A percentile compares a stretch with the other conserved stretches of the same genome.
phyloP scores from a whole-genome alignment of 129 eudicot species.

The Tagetes patula region DNA sequence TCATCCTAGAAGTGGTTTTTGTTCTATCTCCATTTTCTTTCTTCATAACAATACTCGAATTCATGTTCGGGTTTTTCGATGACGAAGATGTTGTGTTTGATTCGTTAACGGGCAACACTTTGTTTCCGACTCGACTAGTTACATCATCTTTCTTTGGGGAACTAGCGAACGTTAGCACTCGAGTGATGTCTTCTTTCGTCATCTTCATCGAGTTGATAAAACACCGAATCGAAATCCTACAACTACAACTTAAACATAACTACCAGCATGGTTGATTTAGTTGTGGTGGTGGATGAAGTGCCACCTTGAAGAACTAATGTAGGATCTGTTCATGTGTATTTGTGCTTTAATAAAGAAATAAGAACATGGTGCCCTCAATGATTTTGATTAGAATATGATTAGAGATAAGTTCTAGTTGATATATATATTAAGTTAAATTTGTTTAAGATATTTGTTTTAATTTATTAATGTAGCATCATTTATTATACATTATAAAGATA shows the following conservation, averaged over 20 bases:
- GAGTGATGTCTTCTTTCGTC: conserved; percentile 57
- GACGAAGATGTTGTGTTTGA: conserved; percentile 44
- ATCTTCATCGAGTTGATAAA: conserved; percentile 55
- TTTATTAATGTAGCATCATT: conserved; percentile 29
- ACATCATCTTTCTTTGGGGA: conserved; percentile 26
- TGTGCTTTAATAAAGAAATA: conserved; percentile 36
- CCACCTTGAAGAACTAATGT: conserved; percentile 46
- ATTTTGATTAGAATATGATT: conserved; percentile 34
- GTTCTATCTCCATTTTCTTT: conserved; percentile 48
- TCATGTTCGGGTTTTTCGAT: conserved; percentile 23
- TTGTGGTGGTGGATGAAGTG: conserved; percentile 32
- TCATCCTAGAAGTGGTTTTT: conserved; percentile 66
- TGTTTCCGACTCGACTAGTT: conserved; percentile 44
- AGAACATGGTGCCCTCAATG: conserved; percentile 43
- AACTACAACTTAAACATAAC: conserved; percentile 15
- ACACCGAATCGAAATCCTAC: conserved; percentile 12
- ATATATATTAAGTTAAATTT: conserved; percentile 38
- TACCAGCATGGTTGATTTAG: not conserved
- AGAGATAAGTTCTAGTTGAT: conserved; percentile 37
- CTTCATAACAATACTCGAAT: conserved; percentile 27
- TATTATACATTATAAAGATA: conserved; percentile 13
- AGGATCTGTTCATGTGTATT: conserved; percentile 52
- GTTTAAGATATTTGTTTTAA: not conserved
- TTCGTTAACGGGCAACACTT: conserved; percentile 78
- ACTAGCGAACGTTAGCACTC: conserved; percentile 39